phyloP scores from a whole-genome alignment of 495 filamentous ascomycete species.

The Xylaria flabelliformis region DNA sequence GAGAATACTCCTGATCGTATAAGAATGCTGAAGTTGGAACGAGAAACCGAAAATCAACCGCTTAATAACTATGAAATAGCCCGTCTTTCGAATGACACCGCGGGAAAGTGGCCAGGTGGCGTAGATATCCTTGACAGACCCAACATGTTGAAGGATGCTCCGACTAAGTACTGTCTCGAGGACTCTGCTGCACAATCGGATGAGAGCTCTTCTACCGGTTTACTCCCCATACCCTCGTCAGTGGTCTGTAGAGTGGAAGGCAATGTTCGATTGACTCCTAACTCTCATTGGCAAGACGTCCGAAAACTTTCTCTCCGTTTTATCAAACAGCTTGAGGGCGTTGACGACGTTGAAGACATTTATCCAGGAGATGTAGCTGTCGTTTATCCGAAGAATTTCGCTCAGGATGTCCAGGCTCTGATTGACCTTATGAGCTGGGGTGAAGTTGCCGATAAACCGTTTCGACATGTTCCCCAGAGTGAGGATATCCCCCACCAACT shows the following conservation, averaged over 20 bases:
- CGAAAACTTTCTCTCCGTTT: slow-evolving; percentile 62
- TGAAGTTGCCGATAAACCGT: slow-evolving; percentile 67
- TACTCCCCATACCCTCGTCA: slow-evolving; percentile 64
- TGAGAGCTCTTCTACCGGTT: slow-evolving; percentile 43
- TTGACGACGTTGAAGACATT: slow-evolving; percentile 41
- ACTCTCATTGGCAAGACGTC: slow-evolving; percentile 91
- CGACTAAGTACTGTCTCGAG: slow-evolving; percentile 43
- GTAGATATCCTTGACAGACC: slow-evolving; percentile 42
- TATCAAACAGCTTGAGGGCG: slow-evolving; percentile 36
- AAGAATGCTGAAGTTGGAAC: background rate
- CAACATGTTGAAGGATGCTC: slow-evolving; percentile 44
- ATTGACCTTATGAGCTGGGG: slow-evolving; percentile 80
- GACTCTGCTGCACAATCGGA: slow-evolving; percentile 14
- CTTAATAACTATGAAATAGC: slow-evolving; percentile 1
- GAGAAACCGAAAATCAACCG: background rate
- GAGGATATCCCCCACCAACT: slow-evolving; percentile 29
- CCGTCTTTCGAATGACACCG: slow-evolving; percentile 35
- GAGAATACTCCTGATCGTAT: slow-evolving; percentile 25
- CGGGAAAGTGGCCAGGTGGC: slow-evolving; percentile 24
- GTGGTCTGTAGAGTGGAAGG: slow-evolving; percentile 50
- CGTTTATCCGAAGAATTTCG: slow-evolving; percentile 86
- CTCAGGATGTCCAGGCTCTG: slow-evolving; percentile 75
- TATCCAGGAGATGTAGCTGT: slow-evolving; percentile 76
- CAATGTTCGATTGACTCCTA: slow-evolving; percentile 78
- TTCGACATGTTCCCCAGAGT: slow-evolving; percentile 55